phyloP scores from a whole-genome alignment of 257 asterid species.

The Fraxinus americana region DNA sequence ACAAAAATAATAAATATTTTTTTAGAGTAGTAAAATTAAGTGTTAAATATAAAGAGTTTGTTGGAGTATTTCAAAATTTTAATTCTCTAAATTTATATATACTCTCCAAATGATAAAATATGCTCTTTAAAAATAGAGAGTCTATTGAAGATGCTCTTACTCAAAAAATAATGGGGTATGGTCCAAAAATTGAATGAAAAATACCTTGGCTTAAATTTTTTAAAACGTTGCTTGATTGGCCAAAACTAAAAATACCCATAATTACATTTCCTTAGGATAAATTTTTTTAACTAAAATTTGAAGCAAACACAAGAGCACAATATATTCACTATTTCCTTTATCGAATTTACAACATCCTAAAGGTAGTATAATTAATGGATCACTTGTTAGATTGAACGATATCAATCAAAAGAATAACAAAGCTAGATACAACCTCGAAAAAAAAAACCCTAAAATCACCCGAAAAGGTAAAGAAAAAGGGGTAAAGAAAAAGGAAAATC shows the following conservation, averaged over 20 bases:
- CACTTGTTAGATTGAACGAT: conserved; percentile 33
- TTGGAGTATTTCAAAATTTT: no score
- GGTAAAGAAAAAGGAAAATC: neutral
- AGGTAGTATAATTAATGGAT: conserved; percentile 39
- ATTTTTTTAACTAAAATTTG: no score
- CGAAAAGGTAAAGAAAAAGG: no score
- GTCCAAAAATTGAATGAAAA: neutral
- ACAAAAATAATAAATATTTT: no score
- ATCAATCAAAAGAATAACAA: conserved; percentile 50
- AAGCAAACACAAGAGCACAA: conserved; percentile 21
- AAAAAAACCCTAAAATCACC: conserved; percentile 18
- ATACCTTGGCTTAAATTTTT: neutral
- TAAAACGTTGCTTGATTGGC: neutral
- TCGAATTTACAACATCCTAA: conserved; percentile 49
- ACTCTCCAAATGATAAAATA: no score
- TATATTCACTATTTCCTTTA: conserved; percentile 55
- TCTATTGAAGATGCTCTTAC: no score
- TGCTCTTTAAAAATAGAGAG: no score
- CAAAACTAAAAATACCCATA: no score
- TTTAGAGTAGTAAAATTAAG: no score
- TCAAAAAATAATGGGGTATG: neutral
- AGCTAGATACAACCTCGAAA: conserved; percentile 23
- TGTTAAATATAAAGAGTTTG: no score
- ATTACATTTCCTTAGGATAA: neutral
- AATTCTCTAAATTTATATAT: no score